Conservation (phyloP, 2,329 filamentous ascomycete species). For the Cryphonectria carpinicola region DNA sequence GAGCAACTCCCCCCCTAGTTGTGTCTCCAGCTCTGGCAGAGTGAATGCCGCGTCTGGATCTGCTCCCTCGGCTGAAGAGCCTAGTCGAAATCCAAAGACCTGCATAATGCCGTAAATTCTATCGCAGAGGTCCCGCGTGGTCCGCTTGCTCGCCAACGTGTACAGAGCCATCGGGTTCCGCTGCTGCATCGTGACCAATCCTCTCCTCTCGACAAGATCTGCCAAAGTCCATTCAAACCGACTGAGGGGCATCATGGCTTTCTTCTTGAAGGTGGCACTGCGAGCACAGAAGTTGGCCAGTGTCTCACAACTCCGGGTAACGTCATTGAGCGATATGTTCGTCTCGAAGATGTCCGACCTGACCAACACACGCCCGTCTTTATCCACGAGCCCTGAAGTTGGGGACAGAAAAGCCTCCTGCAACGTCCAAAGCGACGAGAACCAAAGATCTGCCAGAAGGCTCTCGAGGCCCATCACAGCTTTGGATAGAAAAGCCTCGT, state of each 20-base stretch:
- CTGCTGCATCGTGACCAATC: not conserved
- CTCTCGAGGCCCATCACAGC: not conserved
- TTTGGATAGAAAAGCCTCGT: slow-evolving; percentile 5
- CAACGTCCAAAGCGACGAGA: slow-evolving; percentile 11
- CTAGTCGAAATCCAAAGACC: slow-evolving; percentile 15
- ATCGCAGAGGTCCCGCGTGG: not conserved
- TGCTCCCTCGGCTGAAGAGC: slow-evolving; percentile 2
- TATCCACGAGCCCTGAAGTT: not conserved
- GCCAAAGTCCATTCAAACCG: not conserved
- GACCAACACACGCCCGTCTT: not conserved
- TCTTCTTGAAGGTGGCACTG: slow-evolving; percentile 1
- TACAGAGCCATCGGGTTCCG: slow-evolving; percentile 14
- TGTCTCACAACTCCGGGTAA: not conserved
- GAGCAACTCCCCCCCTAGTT: slow-evolving; percentile 1
- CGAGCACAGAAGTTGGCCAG: not conserved
- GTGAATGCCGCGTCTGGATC: not conserved
- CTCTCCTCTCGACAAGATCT: slow-evolving; percentile 1
- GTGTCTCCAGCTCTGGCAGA: slow-evolving; percentile 4
- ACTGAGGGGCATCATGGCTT: not conserved
- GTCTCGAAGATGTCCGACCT: not conserved
- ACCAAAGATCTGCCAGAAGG: slow-evolving; percentile 13
- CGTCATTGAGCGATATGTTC: slow-evolving; percentile 1
- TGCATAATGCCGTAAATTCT: slow-evolving; percentile 13
- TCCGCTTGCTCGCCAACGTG: slow-evolving; percentile 10
- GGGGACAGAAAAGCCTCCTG: slow-evolving; percentile 15